Percentiles rank a stretch among this genome's conserved stretches.
Conservation (phyloP, 1,139 yeast species). For the Arxiozyma bovina region DNA sequence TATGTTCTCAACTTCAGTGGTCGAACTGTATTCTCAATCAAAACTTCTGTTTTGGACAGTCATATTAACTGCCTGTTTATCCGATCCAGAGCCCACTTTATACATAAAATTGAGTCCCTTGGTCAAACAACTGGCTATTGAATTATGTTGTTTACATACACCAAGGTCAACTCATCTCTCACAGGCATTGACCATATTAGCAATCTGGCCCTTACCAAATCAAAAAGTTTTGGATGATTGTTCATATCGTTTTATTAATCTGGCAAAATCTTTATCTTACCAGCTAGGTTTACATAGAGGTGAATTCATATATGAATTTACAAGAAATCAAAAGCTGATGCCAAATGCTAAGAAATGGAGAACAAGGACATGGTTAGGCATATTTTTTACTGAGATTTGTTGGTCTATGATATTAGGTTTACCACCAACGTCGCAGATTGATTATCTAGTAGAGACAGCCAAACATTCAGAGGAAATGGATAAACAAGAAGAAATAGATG, state of each 20-base stretch:
- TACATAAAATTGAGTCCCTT: conserved; percentile 69
- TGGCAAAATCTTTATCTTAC: conserved; percentile 75
- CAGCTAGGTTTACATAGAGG: conserved; percentile 94
- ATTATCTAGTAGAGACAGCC: conserved; percentile 72
- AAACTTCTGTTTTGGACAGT: conserved; percentile 87
- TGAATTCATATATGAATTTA: conserved; percentile 80
- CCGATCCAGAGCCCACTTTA: conserved; percentile 79
- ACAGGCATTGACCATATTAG: conserved; percentile 72
- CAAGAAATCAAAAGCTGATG: conserved; percentile 78
- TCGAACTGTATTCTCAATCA: conserved; percentile 73
- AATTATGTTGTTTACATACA: conserved; percentile 87
- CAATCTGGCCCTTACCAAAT: conserved; percentile 90
- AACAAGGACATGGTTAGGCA: conserved; percentile 85
- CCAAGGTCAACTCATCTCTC: conserved; percentile 92
- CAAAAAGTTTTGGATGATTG: conserved; percentile 89
- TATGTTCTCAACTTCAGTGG: conserved; percentile 59
- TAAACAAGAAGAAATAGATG: not conserved
- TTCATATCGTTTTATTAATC: conserved; percentile 77
- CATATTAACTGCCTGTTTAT: conserved; percentile 72
- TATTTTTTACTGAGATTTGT: conserved; percentile 80
- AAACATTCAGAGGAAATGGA: conserved; percentile 42
- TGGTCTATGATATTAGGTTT: conserved; percentile 85
- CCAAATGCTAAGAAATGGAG: conserved; percentile 94
- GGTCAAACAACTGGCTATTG: conserved; percentile 81
- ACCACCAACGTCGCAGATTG: conserved; percentile 82